These are phyloP conservation scores for Magnusiomyces sp. DNA, from an alignment of 1,139 yeast species.

Conservation along the genomic window DNA sequence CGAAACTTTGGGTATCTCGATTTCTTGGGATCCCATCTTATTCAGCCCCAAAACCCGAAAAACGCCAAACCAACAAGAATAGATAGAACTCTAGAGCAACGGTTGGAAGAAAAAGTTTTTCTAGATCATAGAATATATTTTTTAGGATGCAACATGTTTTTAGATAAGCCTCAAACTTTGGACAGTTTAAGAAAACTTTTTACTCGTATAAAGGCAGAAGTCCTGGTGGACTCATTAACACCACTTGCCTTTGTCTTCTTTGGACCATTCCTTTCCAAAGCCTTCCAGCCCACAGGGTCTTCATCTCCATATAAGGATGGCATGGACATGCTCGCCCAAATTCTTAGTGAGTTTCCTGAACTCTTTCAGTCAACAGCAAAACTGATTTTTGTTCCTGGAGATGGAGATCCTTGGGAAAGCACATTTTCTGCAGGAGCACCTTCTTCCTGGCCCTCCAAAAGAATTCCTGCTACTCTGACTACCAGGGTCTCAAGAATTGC, in stretches of 20 bases:
- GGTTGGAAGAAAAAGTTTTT: slow-evolving; percentile 50
- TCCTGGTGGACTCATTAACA: slow-evolving; percentile 32
- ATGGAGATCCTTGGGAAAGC: slow-evolving; percentile 89
- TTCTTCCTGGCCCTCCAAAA: slow-evolving; percentile 59
- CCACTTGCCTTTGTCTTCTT: slow-evolving; percentile 55
- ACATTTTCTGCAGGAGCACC: slow-evolving; percentile 59
- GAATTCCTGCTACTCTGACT: slow-evolving; percentile 64
- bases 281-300: slow-evolving; percentile 46
- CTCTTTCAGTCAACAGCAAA: slow-evolving; percentile 18
- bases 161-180: slow-evolving; percentile 51
- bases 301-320: slow-evolving; percentile 53
- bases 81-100: slow-evolving; percentile 47
- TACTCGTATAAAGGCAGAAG: slow-evolving; percentile 37
- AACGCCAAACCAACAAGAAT: slow-evolving; percentile 28
- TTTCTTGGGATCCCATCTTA: slow-evolving; percentile 59
- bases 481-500: slow-evolving; percentile 56
- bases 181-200: slow-evolving; percentile 59
- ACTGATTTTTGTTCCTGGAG: slow-evolving; percentile 62
- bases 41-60: too few relatives aligned
- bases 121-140: slow-evolving; percentile 52
- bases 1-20: slow-evolving; percentile 76
- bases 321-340: slow-evolving; percentile 61
- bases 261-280: slow-evolving; percentile 65
- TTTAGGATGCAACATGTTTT: slow-evolving; percentile 63
- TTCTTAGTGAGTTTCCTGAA: slow-evolving; percentile 43